Evolutionary conservation across 2,329 filamentous ascomycete species (phyloP).

Genomic region (Lasiodiplodia sp.): DNA sequence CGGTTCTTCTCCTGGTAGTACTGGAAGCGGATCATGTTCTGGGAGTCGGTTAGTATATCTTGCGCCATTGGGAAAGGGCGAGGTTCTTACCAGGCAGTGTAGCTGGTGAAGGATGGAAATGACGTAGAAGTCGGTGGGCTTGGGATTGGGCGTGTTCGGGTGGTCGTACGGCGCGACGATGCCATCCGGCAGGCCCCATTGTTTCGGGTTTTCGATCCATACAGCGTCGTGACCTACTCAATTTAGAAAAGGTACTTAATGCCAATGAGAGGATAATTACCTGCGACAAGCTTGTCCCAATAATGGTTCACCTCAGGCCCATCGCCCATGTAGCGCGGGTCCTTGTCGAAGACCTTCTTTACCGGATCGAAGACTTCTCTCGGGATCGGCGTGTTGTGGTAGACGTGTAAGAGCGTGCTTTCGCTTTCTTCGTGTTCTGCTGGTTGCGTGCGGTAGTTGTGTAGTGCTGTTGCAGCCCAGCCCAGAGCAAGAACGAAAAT

Average conservation of each 20-base stretch:
- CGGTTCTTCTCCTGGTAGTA: slow-evolving; percentile 16
- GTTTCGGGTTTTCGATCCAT: background rate
- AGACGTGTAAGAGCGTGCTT: background rate
- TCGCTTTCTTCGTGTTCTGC: too few species aligned
- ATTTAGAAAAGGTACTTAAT: background rate
- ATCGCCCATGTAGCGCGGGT: slow-evolving; percentile 1
- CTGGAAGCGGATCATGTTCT: slow-evolving; percentile 17
- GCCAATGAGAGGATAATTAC: background rate
- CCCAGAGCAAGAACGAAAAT: background rate
- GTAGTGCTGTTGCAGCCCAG: background rate
- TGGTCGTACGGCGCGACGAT: slow-evolving; percentile 6
- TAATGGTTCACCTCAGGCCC: background rate
- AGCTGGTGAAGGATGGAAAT: slow-evolving; percentile 14
- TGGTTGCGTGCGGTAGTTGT: background rate
- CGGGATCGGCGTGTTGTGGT: slow-evolving; percentile 3
- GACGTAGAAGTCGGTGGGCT: slow-evolving; percentile 8
- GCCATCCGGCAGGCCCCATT: slow-evolving; percentile 1
- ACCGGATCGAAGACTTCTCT: slow-evolving; percentile 1
- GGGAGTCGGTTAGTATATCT: too few species aligned
- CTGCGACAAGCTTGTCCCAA: slow-evolving; percentile 9
- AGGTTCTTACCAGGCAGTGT: background rate
- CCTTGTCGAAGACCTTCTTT: background rate
- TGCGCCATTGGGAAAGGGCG: fast-evolving
- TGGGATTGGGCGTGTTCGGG: slow-evolving; percentile 3
- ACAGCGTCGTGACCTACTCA: background rate